Base-by-base conservation (phyloP, 768 basidiomycete species). In the Amanita polypyramis region DNA sequence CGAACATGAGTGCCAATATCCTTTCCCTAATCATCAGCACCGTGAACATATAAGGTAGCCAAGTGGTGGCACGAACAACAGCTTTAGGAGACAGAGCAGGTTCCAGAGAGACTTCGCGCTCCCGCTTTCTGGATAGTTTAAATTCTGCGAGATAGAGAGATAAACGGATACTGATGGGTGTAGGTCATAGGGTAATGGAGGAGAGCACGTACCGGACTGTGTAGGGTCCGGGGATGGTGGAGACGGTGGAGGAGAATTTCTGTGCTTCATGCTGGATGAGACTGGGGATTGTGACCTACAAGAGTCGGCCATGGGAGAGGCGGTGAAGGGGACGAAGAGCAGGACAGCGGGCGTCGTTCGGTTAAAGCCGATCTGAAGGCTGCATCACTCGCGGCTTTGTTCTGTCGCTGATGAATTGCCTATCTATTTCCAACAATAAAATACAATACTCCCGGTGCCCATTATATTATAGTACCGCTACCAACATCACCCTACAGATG, bases 51-150 rank as follows among this genome's bases (percentile, higher is more conserved):
- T 43, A 43, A 45, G 52, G 53, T 35, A 14, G 33, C 34, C 25
- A 51, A 37, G 50, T 45, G 25, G 41, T 43, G 47, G 52, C 47
- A 49, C 56, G 52, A 63, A 63, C 65, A 54, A 74, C 72, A 35
- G 69, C 63, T 55, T 66, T 70, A 36, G 78, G 73, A 2, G 74
- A 70, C 37, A 71, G 69, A 50, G 61, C 67, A 50, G 85, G 84
- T 62, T 90, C 86, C 29, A 83, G 63, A 21, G 86, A 90, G 19
- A 82, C 77, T 62, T 88, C 85, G 30, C 86, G 70, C 62, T 86
- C 85, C 53, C 86, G 74, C 63, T 90, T 90, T 61, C 75, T 74
- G 19, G 83, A 78, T 39, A 69, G 61, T 52, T 69, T 77, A 55
- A 70, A 61, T 44, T 74, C 74, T 73, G 53, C 7, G 33, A 43